Percentiles rank a stretch among this genome's conserved stretches.
These are phyloP conservation scores for Phytophthora agathidicida DNA, from an alignment of 352 stramenopile species.

Conservation along the genomic window DNA sequence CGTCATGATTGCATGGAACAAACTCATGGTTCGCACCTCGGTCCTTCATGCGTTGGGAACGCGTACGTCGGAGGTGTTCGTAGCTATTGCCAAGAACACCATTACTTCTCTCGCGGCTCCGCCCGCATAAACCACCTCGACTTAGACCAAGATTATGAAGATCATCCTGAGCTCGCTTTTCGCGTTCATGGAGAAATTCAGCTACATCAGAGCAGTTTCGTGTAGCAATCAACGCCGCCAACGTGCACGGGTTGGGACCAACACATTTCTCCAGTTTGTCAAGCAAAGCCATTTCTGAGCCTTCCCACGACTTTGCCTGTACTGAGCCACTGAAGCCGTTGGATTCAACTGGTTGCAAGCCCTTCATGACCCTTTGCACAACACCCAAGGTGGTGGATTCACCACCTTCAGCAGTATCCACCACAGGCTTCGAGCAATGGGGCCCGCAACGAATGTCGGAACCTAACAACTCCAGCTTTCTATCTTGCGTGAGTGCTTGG, in stretches of 20 bases:
- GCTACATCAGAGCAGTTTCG: slow-evolving; percentile 54
- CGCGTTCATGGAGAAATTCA: slow-evolving; percentile 16
- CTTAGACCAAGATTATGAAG: slow-evolving; percentile 19
- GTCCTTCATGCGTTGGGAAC: slow-evolving; percentile 83
- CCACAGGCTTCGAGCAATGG: slow-evolving; percentile 25
- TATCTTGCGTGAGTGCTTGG: slow-evolving; percentile 41
- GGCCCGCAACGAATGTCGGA: slow-evolving; percentile 30
- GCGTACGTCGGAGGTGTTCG: slow-evolving; percentile 73
- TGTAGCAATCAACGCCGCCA: slow-evolving; percentile 45
- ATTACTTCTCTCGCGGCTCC: slow-evolving; percentile 35
- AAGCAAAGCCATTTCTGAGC: slow-evolving; percentile 49
- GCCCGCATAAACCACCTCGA: slow-evolving; percentile 11
- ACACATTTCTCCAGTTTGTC: slow-evolving; percentile 45
- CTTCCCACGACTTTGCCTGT: slow-evolving; percentile 35
- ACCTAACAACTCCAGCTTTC: slow-evolving; percentile 30
- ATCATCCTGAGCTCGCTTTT: slow-evolving; percentile 8
- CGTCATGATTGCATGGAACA: slow-evolving; percentile 66
- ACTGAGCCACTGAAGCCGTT: neutral
- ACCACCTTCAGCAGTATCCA: slow-evolving; percentile 1
- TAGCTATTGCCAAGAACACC: slow-evolving; percentile 62
- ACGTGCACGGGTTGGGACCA: slow-evolving; percentile 46
- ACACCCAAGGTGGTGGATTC: neutral
- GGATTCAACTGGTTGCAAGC: too few species aligned
- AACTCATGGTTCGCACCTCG: slow-evolving; percentile 78
- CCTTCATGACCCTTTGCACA: too few species aligned